A percentile compares a stretch with the other conserved stretches of the same genome.
Conservation (phyloP, 352 stramenopile genomes). For the Blastocystis sp. region DNA sequence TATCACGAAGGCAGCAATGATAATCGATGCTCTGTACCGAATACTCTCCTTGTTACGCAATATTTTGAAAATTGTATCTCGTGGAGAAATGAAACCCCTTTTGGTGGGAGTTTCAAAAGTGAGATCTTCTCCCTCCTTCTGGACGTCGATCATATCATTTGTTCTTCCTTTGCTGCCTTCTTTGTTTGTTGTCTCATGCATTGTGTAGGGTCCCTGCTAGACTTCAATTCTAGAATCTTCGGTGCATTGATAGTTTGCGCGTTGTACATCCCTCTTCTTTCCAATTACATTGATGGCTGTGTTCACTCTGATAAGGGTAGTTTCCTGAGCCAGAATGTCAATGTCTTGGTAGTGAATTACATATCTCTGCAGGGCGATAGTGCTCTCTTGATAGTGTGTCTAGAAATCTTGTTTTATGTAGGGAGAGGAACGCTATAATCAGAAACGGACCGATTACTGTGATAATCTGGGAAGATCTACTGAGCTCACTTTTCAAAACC, state of each 20-base stretch:
- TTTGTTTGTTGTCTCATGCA: background rate
- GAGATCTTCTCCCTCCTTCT: background rate
- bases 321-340: background rate
- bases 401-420: background rate
- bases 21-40: background rate
- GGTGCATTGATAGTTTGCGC: background rate
- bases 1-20: background rate
- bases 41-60: background rate
- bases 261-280: background rate
- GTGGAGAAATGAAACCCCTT: background rate
- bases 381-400: background rate
- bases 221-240: background rate
- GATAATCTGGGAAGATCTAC: background rate
- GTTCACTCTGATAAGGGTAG: background rate
- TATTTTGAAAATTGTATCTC: background rate
- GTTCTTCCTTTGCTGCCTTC: background rate
- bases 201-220: background rate
- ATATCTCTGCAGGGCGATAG: background rate
- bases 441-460: conserved; percentile 28
- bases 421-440: background rate
- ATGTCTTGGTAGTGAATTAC: background rate
- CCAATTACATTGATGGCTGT: background rate
- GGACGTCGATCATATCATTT: background rate
- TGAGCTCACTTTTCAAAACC: background rate
- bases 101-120: background rate